Percentiles rank a stretch among this genome's conserved stretches.
Evolutionary conservation across 495 filamentous ascomycete species (phyloP).

Genomic region (Neurospora sp.): DNA sequence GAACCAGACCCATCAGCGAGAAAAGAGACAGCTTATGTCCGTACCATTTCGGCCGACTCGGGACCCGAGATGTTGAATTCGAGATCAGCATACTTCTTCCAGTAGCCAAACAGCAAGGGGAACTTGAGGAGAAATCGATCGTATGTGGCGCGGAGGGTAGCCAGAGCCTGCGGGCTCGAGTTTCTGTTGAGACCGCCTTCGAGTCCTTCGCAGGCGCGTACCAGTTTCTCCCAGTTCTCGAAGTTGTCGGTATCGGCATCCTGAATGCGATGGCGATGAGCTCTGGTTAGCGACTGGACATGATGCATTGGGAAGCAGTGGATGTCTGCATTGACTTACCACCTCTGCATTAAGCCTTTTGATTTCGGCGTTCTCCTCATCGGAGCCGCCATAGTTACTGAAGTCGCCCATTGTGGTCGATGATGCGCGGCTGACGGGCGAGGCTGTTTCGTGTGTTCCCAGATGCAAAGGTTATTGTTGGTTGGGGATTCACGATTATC

Average conservation of each 20-base stretch:
- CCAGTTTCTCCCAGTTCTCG: conserved; percentile 89
- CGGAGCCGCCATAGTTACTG: conserved; percentile 58
- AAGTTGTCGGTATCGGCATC: conserved; percentile 81
- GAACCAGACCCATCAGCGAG: not conserved
- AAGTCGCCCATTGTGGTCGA: conserved; percentile 33
- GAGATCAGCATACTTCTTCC: conserved; percentile 98
- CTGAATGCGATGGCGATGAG: conserved; percentile 16
- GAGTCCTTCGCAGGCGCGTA: conserved; percentile 68
- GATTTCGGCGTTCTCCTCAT: conserved; percentile 80
- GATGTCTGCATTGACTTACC: conserved; percentile 42
- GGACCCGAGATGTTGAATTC: conserved; percentile 96
- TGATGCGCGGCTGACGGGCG: not conserved
- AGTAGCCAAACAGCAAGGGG: conserved; percentile 92
- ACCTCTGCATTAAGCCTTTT: conserved; percentile 68
- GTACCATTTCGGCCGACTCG: conserved; percentile 95
- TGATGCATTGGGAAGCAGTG: not conserved
- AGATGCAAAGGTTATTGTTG: conserved; percentile 2
- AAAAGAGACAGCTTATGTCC: conserved; percentile 4
- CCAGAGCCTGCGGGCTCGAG: conserved; percentile 88
- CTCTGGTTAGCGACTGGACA: not conserved
- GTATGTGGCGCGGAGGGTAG: conserved; percentile 71
- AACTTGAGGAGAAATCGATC: conserved; percentile 94
- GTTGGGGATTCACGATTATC: not conserved
- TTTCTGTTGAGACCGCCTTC: conserved; percentile 95
- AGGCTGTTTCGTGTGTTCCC: not conserved